A percentile compares a stretch with the other conserved stretches of the same genome.
Conservation (phyloP, 257 asterid species). For the Asclepias syriaca region DNA sequence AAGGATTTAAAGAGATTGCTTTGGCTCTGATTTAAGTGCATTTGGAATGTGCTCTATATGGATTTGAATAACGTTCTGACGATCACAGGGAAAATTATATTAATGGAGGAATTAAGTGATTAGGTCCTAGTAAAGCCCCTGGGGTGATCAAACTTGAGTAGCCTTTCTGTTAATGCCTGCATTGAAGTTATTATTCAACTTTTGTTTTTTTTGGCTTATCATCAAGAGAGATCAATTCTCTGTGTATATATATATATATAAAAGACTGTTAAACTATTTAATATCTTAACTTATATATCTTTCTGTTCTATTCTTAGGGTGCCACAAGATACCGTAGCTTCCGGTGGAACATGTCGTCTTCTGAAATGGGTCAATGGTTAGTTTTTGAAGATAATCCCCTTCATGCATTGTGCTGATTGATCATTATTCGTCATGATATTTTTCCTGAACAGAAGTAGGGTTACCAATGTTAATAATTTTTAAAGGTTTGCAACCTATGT, state of each 20-base stretch:
- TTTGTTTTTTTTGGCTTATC: neutral
- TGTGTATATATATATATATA: neutral
- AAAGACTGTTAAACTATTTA: neutral
- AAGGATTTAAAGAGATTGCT: too few species aligned
- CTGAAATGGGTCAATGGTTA: constrained; percentile 89
- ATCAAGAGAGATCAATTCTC: neutral
- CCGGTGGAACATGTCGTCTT: constrained; percentile 79
- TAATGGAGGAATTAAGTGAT: too few species aligned
- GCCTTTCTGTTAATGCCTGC: neutral
- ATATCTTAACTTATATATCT: neutral
- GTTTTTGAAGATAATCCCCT: constrained; percentile 22
- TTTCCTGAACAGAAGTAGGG: neutral
- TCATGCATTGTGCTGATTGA: neutral
- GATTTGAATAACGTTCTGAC: too few species aligned
- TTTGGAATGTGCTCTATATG: too few species aligned
- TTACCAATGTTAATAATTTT: neutral
- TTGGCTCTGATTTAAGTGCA: too few species aligned
- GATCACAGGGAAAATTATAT: too few species aligned
- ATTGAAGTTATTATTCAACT: neutral
- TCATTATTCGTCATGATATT: neutral
- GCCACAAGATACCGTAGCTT: constrained; percentile 78
- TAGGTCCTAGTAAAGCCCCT: too few species aligned
- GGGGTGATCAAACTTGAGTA: neutral
- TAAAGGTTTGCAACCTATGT: neutral
- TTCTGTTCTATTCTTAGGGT: constrained; percentile 42